Evolutionary conservation across 1,139 yeast genomes (phyloP), one percentile per base, ranked within the genome.

Genomic region (Candida albicans): DNA sequence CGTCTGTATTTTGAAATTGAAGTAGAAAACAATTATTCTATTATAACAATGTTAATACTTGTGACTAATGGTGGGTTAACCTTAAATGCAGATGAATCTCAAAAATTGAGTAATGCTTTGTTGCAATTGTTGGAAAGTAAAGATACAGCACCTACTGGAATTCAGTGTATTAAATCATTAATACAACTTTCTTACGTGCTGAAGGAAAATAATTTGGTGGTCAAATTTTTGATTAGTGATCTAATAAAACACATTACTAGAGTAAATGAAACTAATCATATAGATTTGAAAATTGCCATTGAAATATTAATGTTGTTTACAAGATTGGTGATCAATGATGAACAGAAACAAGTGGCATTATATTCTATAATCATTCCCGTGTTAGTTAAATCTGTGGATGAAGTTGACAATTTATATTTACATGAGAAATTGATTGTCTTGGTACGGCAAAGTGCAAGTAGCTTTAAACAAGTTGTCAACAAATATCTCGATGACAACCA

Each of bases 21-120:
- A 41, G 47, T 36, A 30, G 52, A 51, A 10, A 51, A 61, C 40
- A 73, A 69, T 45, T 76, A 76, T 51, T 68, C 81, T 4, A 63
- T 84, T 5, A 62, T 86, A 29, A 79, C 88, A 0, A 61, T 75
- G n/a, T 75, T 83, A 56, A 77, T 87, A 1, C 65, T 87, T 13
- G 60, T 82, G 12, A 81, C 88, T 6, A 68, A 79, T 4, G 78
- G 86, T 7, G 67, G 70, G 13, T 64, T 75, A 1, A 53, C 61
- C 2, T 58, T 84, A 33, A 53, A 57, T 22, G 62, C 68, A 1
- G 65, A 67, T 4, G 72, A 71, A n/a, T 60, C 69, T 0, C 44
- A 46, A 3, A 45, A 45, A 13, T 48, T 72, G 29, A 56, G 72
- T 54, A 42, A 51, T 7, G 64, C 68, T 2, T 66, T 75, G 38